Conservation (phyloP, 148 eudicot genomes). For the Heliosperma pusillum region DNA sequence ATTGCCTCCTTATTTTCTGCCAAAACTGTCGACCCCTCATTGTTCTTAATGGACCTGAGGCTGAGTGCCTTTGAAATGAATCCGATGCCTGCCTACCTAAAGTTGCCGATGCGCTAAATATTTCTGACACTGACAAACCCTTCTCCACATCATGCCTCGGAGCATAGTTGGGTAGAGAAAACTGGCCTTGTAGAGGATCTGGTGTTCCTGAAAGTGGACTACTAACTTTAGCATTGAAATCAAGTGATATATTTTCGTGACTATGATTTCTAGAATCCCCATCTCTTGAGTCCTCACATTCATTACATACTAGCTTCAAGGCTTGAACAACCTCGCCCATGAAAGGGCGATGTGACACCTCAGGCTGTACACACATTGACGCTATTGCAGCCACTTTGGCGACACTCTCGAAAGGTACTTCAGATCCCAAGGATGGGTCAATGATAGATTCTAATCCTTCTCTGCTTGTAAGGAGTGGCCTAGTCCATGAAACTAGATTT, state of each 20-base stretch:
- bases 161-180: slow-evolving; percentile 36
- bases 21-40: slow-evolving; percentile 39
- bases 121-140: slow-evolving; percentile 50
- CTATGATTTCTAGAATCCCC: slow-evolving; percentile 42
- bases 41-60: slow-evolving; percentile 63
- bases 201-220: slow-evolving; percentile 30
- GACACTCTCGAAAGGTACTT: slow-evolving; percentile 48
- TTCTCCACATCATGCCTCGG: slow-evolving; percentile 49
- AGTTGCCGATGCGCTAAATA: slow-evolving; percentile 35
- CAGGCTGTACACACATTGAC: slow-evolving; percentile 94
- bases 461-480: slow-evolving; percentile 64
- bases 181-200: slow-evolving; percentile 29
- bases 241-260: slow-evolving; percentile 42
- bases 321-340: slow-evolving; percentile 99
- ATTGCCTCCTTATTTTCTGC: slow-evolving; percentile 50
- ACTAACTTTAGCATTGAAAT: slow-evolving; percentile 35
- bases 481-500: slow-evolving; percentile 80
- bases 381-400: slow-evolving; percentile 91
- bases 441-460: slow-evolving; percentile 60
- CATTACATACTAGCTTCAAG: slow-evolving; percentile 67
- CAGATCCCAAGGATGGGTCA: slow-evolving; percentile 50
- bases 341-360: slow-evolving; percentile 92
- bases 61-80: slow-evolving; percentile 57
- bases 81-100: slow-evolving; percentile 33
- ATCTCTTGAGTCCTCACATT: slow-evolving; percentile 50